Conservation (phyloP, 2,329 filamentous ascomycete species). For the Fusarium coffeatum region DNA sequence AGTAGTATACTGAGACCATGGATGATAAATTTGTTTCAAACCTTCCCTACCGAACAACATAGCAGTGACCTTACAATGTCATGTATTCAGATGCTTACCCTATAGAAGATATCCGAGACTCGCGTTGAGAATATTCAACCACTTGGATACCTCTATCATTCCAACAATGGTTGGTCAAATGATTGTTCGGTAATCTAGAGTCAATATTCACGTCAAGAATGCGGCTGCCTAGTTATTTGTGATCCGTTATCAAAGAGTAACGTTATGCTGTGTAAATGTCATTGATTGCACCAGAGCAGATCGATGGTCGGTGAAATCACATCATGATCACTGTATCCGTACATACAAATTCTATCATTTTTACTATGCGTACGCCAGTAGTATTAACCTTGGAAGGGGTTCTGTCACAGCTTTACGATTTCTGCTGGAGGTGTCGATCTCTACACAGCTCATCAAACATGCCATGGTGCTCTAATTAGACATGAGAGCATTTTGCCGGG, state of each 20-base stretch:
- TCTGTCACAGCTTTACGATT: not conserved
- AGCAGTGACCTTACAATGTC: not conserved
- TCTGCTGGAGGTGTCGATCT: slow-evolving; percentile 23
- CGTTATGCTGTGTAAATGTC: not conserved
- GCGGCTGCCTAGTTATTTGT: not conserved
- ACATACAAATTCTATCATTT: not conserved
- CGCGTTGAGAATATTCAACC: not conserved
- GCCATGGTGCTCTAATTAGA: slow-evolving; percentile 22
- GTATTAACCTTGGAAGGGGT: not conserved
- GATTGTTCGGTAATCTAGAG: not conserved
- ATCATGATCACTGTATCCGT: not conserved
- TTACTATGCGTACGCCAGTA: not conserved
- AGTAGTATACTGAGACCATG: not conserved
- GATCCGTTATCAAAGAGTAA: not conserved
- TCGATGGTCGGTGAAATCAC: not conserved
- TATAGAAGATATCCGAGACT: not conserved
- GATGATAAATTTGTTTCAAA: no score
- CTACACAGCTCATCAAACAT: slow-evolving; percentile 23
- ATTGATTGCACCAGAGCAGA: not conserved
- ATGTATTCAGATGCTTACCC: not conserved
- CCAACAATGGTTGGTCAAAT: not conserved
- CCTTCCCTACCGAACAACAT: not conserved
- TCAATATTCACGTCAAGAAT: not conserved
- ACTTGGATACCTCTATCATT: not conserved
- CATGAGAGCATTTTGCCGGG: not conserved